Evolutionary conservation across 176 grass and related monocot species (phyloP).

Genomic region (Sorghum bicolor): DNA sequence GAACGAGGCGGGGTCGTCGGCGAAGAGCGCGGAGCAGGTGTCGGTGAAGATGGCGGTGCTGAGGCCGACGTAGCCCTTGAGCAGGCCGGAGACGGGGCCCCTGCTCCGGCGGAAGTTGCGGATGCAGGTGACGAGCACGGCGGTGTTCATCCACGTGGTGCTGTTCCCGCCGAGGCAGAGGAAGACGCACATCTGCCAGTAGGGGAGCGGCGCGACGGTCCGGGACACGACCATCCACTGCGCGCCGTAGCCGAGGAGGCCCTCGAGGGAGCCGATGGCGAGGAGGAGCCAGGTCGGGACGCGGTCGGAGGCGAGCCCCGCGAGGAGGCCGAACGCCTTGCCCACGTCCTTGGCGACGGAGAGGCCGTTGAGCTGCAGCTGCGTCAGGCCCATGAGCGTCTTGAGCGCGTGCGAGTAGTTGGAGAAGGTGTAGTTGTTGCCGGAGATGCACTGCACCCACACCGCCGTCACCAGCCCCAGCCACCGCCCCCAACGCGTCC

Average conservation of each 20-base stretch:
- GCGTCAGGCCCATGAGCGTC: conserved; percentile 81
- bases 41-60: conserved; percentile 98
- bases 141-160: conserved; percentile 99
- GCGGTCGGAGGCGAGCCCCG: conserved; percentile 85
- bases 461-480: conserved; percentile 86
- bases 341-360: conserved; percentile 98
- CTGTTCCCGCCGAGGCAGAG: conserved; percentile 95
- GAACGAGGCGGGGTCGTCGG: conserved; percentile 71
- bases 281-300: conserved; percentile 80
- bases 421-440: conserved; percentile 99
- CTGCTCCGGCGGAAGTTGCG: conserved; percentile 88
- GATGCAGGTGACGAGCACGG: conserved; percentile 96
- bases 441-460: conserved; percentile 99
- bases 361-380: conserved; percentile 91
- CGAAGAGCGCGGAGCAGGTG: conserved; percentile 79
- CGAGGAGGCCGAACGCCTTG: conserved; percentile 93
- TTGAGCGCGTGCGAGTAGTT: conserved; percentile 92
- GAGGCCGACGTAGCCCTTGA: conserved; percentile 93
- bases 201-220: conserved; percentile 62
- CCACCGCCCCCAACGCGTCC: conserved; percentile 61
- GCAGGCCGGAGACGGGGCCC: conserved; percentile 70
- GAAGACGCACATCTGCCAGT: conserved; percentile 99
- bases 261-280: conserved; percentile 84
- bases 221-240: conserved; percentile 85
- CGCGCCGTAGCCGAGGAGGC: conserved; percentile 76